Evolutionary conservation across 768 basidiomycete species (phyloP).

Genomic region (Saitozyma sp.): DNA sequence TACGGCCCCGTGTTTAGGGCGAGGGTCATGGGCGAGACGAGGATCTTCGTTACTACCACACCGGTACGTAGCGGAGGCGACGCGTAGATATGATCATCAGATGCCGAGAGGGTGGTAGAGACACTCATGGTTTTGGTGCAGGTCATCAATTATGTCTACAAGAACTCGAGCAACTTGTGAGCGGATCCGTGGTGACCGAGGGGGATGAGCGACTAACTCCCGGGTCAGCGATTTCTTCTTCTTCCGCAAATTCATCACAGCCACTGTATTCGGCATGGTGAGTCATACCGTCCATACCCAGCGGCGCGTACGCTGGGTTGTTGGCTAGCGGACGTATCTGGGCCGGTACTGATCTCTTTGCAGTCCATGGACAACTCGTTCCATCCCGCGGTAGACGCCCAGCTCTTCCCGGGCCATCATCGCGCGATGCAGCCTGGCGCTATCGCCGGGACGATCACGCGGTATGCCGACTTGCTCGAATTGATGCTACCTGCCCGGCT

Average conservation of each 20-base stretch:
- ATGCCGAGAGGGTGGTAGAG: too few relatives aligned
- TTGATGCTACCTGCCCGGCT: neutral
- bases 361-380: conserved; percentile 11
- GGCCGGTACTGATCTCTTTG: neutral
- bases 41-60: conserved; percentile 17
- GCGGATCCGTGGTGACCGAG: neutral
- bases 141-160: conserved; percentile 28
- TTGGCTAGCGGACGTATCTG: neutral
- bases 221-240: conserved; percentile 15
- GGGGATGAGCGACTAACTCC: neutral
- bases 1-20: conserved; percentile 22
- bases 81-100: neutral
- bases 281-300: neutral
- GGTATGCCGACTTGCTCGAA: conserved; percentile 23
- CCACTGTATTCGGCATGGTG: conserved; percentile 23
- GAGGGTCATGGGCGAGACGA: conserved; percentile 17
- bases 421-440: conserved; percentile 22
- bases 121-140: neutral
- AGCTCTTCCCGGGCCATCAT: conserved; percentile 23
- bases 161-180: conserved; percentile 27
- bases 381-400: conserved; percentile 13
- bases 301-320: too few relatives aligned
- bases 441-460: conserved; percentile 12
- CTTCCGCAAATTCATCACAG: conserved; percentile 13
- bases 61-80: neutral